phyloP scores from a whole-genome alignment of 345 rosid genomes.

The Heritiera littoralis region DNA sequence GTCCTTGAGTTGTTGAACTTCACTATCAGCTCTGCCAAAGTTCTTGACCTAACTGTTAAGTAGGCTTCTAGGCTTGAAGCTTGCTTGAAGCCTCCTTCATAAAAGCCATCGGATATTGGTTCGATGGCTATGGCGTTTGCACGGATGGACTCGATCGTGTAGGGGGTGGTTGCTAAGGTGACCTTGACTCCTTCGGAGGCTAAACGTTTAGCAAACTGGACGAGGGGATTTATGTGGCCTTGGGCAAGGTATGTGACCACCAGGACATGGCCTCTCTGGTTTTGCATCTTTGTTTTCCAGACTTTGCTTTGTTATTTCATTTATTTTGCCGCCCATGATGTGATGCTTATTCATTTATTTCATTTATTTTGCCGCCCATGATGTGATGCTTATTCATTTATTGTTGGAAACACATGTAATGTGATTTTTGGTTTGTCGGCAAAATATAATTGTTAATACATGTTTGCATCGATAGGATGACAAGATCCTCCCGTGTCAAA shows the following conservation, averaged over 20 bases:
- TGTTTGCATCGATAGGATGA: no score
- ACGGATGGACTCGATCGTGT: conserved; percentile 30
- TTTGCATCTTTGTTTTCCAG: conserved; percentile 18
- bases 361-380: no score
- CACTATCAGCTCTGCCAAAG: conserved; percentile 40
- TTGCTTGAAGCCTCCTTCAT: conserved; percentile 38
- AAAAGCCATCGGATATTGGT: conserved; percentile 48
- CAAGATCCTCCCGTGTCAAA: no score
- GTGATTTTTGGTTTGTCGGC: no score
- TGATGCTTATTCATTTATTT: no score
- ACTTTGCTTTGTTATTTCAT: neutral
- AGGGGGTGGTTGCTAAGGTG: conserved; percentile 41
- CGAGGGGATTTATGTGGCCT: conserved; percentile 50
- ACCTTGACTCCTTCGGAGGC: conserved; percentile 39
- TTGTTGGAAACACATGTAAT: no score
- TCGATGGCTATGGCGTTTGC: conserved; percentile 24
- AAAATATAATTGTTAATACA: no score
- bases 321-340: no score
- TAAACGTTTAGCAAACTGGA: conserved; percentile 45
- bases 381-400: no score
- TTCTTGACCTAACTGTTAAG: conserved; percentile 42
- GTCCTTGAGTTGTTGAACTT: conserved; percentile 30
- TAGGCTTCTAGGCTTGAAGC: conserved; percentile 34
- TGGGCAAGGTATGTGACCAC: conserved; percentile 42
- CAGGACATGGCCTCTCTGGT: conserved; percentile 31